Conservation (phyloP, 495 filamentous ascomycete species). For the Neurospora sp. region DNA sequence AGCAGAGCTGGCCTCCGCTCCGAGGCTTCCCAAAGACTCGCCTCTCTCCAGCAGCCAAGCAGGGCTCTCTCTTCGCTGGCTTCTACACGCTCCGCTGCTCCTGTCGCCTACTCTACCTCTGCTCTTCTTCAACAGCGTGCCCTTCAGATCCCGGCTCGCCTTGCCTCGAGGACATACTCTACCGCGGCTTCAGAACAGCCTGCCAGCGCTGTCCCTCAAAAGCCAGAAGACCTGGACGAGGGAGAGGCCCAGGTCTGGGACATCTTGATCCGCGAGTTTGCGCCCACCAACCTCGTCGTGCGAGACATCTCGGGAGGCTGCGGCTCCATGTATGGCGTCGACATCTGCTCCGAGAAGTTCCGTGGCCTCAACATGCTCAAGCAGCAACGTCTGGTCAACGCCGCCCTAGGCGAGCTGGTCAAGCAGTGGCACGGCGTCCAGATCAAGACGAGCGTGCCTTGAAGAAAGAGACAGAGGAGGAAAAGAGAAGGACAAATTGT, state of each 20-base stretch:
- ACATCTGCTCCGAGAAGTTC: slow-evolving; percentile 56
- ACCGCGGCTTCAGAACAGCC: neutral
- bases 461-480: neutral
- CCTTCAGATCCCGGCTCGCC: slow-evolving; percentile 2
- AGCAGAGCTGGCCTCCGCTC: neutral
- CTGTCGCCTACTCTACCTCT: neutral
- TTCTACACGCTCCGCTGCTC: neutral
- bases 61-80: neutral
- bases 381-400: slow-evolving; percentile 65
- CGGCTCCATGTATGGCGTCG: slow-evolving; percentile 69
- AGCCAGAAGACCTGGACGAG: slow-evolving; percentile 31
- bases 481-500: neutral
- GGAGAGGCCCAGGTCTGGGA: slow-evolving; percentile 40
- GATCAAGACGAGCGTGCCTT: slow-evolving; percentile 49
- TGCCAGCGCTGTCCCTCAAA: slow-evolving; percentile 14
- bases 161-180: neutral
- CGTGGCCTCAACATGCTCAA: slow-evolving; percentile 54
- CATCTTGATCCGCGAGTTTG: slow-evolving; percentile 28
- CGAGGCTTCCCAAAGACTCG: neutral
- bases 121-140: slow-evolving; percentile 1
- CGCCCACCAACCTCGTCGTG: slow-evolving; percentile 44
- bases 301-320: slow-evolving; percentile 71
- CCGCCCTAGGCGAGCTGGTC: slow-evolving; percentile 55
- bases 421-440: slow-evolving; percentile 70
- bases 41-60: neutral